A percentile compares a stretch with the other conserved stretches of the same genome.
These are phyloP conservation scores for Linum usitatissimum DNA, from an alignment of 345 rosid species.

Conservation along the genomic window DNA sequence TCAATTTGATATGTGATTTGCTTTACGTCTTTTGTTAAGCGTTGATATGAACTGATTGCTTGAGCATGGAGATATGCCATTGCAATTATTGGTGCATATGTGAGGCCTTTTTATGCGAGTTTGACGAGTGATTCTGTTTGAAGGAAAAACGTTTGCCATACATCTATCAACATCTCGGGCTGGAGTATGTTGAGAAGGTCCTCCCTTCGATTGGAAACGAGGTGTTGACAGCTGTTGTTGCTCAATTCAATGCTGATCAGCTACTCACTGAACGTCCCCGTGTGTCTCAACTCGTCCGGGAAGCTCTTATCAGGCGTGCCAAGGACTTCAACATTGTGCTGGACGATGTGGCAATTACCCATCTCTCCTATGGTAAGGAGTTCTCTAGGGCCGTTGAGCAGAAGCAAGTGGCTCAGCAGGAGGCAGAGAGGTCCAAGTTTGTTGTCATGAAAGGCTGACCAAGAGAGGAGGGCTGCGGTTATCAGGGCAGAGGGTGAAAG, in stretches of 20 bases:
- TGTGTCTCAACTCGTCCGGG: conserved; percentile 78
- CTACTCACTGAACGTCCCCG: conserved; percentile 95
- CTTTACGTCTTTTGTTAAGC: no score
- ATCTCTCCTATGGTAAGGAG: conserved; percentile 79
- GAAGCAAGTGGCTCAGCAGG: conserved; percentile 99
- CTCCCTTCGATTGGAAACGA: conserved; percentile 97
- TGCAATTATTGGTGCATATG: no score
- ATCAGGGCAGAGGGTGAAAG: conserved; percentile 98
- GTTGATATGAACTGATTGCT: no score
- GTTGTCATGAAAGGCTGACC: conserved; percentile 96
- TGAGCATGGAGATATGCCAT: no score
- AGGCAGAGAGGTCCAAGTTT: conserved; percentile 91
- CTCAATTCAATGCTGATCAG: conserved; percentile 96
- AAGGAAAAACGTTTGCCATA: conserved; percentile 65
- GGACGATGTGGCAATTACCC: conserved; percentile 95
- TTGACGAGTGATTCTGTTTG: no score
- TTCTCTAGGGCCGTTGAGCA: conserved; percentile 95
- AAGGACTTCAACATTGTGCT: conserved; percentile 75
- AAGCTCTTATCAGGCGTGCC: conserved; percentile 63
- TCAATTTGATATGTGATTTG: no score
- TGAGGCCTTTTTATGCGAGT: no score
- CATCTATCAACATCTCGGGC: conserved; percentile 79
- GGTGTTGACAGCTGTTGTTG: conserved; percentile 96
- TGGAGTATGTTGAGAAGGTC: conserved; percentile 88
- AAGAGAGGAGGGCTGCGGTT: conserved; percentile 94